These are phyloP conservation scores for Ascoidea asiatica DNA, from an alignment of 805 yeast genomes.

Conservation along the genomic window DNA sequence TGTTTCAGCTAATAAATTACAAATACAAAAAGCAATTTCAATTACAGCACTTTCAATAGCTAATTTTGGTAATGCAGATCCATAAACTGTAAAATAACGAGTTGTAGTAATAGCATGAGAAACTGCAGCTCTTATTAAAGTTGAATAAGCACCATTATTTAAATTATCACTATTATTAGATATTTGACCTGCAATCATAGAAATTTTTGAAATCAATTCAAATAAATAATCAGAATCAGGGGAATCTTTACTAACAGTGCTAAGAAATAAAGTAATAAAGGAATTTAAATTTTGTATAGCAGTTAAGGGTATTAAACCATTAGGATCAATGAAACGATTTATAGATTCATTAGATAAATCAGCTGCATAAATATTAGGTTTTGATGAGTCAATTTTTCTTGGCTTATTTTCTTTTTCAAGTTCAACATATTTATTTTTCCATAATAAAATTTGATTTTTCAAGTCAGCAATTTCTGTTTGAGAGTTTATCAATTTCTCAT, in stretches of 20 bases:
- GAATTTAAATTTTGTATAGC: conserved; percentile 33
- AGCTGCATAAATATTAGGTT: conserved; percentile 1
- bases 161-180: conserved; percentile 15
- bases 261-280: conserved; percentile 21
- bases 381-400: conserved; percentile 14
- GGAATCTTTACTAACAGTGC: conserved; percentile 12
- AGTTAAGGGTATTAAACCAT: conserved; percentile 34
- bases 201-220: conserved; percentile 35
- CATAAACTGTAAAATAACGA: conserved; percentile 56
- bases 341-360: conserved; percentile 17
- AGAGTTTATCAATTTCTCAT: too few relatives aligned
- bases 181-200: conserved; percentile 22
- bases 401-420: conserved; percentile 25
- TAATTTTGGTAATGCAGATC: conserved; percentile 51
- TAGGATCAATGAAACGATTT: conserved; percentile 16
- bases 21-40: conserved; percentile 55
- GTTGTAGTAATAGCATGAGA: conserved; percentile 68
- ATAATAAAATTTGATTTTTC: conserved; percentile 24
- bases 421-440: conserved; percentile 40
- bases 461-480: conserved; percentile 20
- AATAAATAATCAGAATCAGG: conserved; percentile 29
- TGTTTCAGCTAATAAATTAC: conserved; percentile 43
- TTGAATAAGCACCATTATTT: conserved; percentile 25
- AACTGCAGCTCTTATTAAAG: conserved; percentile 47
- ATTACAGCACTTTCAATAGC: conserved; percentile 65